Base-by-base conservation (phyloP, 163 green algal genomes). In the Trebouxiophyceae sp. region DNA sequence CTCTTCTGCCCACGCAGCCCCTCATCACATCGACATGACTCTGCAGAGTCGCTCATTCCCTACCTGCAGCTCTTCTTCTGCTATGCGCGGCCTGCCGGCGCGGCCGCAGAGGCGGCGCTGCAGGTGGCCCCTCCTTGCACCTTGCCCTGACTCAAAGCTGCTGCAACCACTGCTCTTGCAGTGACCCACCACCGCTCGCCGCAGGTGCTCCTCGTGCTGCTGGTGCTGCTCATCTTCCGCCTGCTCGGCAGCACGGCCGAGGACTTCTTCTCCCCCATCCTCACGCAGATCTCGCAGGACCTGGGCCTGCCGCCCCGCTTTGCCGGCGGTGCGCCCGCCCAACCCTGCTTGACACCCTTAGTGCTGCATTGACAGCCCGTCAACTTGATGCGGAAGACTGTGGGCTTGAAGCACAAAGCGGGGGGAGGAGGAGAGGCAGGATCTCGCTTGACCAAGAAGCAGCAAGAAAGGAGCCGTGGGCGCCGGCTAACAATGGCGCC, bases 291-390 rank as follows among this genome's bases (percentile, higher is more conserved):
- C n/a, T 82, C 74, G 8, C 82, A 91, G 69, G 80, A 86, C 64
- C 76, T 95, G n/a, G 85, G 86, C 12, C 82, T 96, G 74, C 76
- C 88, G 33, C 89, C 89, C 8, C 75, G 89, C 33, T 88, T 96
- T 68, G 89, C 83, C 7, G 89, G 87, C 72, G 81, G 84, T 87
- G 59, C 34, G 22, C 5, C 16, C 47, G 5, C 22, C 5, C 47
- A 57, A 30, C 16, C 47, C 8, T 50, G 39, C n/a, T n/a, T n/a
- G n/a, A n/a, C n/a, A n/a, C n/a, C n/a, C n/a, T n/a, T n/a, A n/a
- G n/a, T n/a, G n/a, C n/a, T n/a, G n/a, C n/a, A n/a, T n/a, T n/a
- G n/a, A n/a, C n/a, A n/a, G n/a, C n/a, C n/a, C n/a, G n/a, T n/a
- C n/a, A n/a, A n/a, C n/a, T n/a, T n/a, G n/a, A n/a, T n/a, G n/a